Evolutionary conservation across 768 basidiomycete species (phyloP).

Genomic region (Trametes cinnabarina): DNA sequence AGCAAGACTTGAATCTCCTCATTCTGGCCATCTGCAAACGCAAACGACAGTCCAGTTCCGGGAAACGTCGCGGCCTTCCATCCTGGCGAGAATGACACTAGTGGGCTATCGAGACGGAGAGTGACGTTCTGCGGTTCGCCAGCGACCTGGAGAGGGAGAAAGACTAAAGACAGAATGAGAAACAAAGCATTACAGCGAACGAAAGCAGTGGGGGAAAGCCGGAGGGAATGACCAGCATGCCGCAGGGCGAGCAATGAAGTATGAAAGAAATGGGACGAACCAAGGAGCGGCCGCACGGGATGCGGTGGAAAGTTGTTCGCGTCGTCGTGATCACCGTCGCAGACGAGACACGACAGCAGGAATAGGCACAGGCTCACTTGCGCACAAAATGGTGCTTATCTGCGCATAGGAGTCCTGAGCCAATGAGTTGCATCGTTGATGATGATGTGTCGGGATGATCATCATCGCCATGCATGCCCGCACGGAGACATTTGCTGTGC

Average conservation of each 20-base stretch:
- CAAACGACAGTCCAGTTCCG: slow-evolving; percentile 11
- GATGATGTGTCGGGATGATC: too few relatives aligned
- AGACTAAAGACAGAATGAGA: background rate
- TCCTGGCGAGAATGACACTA: slow-evolving; percentile 24
- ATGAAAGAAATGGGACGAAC: slow-evolving; percentile 1
- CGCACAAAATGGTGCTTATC: background rate
- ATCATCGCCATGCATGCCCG: background rate
- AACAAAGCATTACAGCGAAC: slow-evolving; percentile 11
- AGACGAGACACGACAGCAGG: background rate
- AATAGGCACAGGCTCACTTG: slow-evolving; percentile 2
- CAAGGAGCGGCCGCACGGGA: slow-evolving; percentile 7
- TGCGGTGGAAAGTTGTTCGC: background rate
- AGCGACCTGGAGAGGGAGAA: background rate
- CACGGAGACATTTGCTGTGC: background rate
- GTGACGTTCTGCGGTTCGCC: slow-evolving; percentile 22
- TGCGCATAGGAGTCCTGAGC: background rate
- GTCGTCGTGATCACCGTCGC: slow-evolving; percentile 14
- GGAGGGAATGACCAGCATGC: slow-evolving; percentile 23
- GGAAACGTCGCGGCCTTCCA: slow-evolving; percentile 19
- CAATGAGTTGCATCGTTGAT: slow-evolving; percentile 7
- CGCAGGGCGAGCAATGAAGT: slow-evolving; percentile 5
- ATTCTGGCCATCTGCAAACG: slow-evolving; percentile 18
- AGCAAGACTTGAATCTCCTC: slow-evolving; percentile 24
- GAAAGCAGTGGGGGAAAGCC: slow-evolving; percentile 9
- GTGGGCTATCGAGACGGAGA: slow-evolving; percentile 14